Conservation (phyloP, 2,329 filamentous ascomycete species). For the Cordyceps fumosorosea region DNA sequence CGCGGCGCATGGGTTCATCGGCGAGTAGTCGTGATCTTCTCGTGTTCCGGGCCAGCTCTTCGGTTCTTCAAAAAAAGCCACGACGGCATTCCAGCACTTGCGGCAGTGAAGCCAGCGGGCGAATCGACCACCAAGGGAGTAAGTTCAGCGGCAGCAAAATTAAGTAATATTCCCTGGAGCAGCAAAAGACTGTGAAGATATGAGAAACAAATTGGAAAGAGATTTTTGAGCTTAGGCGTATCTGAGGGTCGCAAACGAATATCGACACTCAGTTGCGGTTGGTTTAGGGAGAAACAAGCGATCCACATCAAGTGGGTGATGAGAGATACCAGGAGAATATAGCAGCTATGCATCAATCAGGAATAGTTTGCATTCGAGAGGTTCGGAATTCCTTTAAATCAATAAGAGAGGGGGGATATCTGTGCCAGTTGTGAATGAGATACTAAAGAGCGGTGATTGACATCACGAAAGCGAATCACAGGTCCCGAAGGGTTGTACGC, state of each 20-base stretch:
- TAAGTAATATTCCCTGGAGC: neutral
- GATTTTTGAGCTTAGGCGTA: neutral
- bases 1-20: conserved; percentile 7
- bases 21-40: neutral
- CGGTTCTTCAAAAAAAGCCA: neutral
- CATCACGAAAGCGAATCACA: neutral
- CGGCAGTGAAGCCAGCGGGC: neutral
- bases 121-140: neutral
- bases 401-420: neutral
- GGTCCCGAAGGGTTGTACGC: neutral
- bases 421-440: neutral
- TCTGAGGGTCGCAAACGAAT: conserved; percentile 6
- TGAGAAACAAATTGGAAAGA: neutral
- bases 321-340: neutral
- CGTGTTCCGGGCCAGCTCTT: neutral
- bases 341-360: neutral
- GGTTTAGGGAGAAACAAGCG: neutral
- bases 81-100: neutral
- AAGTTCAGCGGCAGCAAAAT: neutral
- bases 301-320: neutral
- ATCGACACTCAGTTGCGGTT: conserved; percentile 1
- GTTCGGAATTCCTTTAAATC: neutral
- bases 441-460: neutral
- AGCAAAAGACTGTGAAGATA: neutral
- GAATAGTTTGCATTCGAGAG: neutral